phyloP scores from a whole-genome alignment of 2,329 filamentous ascomycete genomes.

The Mycosphaerelloides madeirae region DNA sequence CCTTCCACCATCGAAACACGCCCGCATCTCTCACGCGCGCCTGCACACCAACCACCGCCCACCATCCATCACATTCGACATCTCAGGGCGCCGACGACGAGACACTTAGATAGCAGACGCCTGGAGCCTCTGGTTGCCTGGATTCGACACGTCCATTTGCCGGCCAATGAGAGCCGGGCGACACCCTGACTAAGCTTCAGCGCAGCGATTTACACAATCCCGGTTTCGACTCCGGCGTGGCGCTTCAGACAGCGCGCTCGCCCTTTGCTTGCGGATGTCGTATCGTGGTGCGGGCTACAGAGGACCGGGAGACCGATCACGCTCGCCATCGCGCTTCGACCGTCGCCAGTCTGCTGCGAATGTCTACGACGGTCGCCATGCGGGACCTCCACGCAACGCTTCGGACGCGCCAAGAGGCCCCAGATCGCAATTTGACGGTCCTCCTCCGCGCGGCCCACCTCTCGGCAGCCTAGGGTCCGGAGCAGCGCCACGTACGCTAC shows the following conservation, averaged over 20 bases:
- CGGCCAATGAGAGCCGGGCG: neutral
- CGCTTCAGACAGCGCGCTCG: slow-evolving; percentile 5
- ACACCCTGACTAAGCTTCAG: slow-evolving; percentile 1
- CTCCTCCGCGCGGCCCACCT: slow-evolving; percentile 34
- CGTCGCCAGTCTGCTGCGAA: slow-evolving; percentile 60
- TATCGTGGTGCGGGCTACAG: slow-evolving; percentile 21
- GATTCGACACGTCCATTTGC: neutral
- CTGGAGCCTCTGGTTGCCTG: too few relatives aligned
- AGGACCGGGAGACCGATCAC: slow-evolving; percentile 55
- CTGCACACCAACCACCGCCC: too few relatives aligned
- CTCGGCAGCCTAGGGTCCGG: slow-evolving; percentile 56
- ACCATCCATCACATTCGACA: neutral
- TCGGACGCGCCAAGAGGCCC: slow-evolving; percentile 73
- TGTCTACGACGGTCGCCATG: slow-evolving; percentile 26
- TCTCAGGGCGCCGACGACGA: neutral
- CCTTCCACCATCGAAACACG: neutral
- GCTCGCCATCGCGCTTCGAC: slow-evolving; percentile 69
- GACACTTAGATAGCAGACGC: too few relatives aligned
- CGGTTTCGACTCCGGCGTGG: slow-evolving; percentile 6
- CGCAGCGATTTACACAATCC: neutral
- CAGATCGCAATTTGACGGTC: slow-evolving; percentile 67
- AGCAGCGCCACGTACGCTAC: slow-evolving; percentile 37
- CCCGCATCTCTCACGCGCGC: neutral
- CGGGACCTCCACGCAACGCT: slow-evolving; percentile 22
- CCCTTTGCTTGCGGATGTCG: slow-evolving; percentile 15